phyloP scores from a whole-genome alignment of 177 flowering plant species.

The Tripterygium wilfordii region DNA sequence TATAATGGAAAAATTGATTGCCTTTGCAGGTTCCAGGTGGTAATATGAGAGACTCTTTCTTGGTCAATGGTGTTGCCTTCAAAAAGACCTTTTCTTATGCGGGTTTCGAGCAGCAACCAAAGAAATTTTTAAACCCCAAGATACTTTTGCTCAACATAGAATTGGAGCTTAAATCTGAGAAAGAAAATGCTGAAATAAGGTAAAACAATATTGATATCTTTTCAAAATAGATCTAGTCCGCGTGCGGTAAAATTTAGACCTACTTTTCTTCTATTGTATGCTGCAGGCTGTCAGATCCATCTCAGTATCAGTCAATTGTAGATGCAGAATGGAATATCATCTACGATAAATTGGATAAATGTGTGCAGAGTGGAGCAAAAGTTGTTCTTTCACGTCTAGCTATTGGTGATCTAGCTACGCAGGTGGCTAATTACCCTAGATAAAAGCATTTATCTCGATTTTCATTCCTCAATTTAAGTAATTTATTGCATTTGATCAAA shows the following conservation, averaged over 20 bases:
- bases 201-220: constrained; percentile 8
- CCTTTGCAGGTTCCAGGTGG: constrained; percentile 92
- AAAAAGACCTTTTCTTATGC: constrained; percentile 99
- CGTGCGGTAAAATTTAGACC: neutral
- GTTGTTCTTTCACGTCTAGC: constrained; percentile 93
- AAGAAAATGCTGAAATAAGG: constrained; percentile 99
- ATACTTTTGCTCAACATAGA: constrained; percentile 88
- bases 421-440: too few species aligned
- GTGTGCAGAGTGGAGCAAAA: constrained; percentile 93
- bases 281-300: constrained; percentile 85
- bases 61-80: constrained; percentile 95
- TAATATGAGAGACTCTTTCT: constrained; percentile 91
- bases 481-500: too few species aligned
- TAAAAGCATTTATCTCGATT: too few species aligned
- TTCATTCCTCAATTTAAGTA: too few species aligned
- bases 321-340: constrained; percentile 99
- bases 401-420: constrained; percentile 95
- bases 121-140: constrained; percentile 80
- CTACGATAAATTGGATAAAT: constrained; percentile 96
- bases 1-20: too few species aligned
- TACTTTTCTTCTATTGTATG: neutral
- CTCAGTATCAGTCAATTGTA: constrained; percentile 95
- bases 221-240: too few species aligned
- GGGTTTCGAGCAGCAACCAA: constrained; percentile 99
- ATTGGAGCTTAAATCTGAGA: constrained; percentile 94